Base-by-base conservation (phyloP, 768 basidiomycete species). In the Trametes cubensis region DNA sequence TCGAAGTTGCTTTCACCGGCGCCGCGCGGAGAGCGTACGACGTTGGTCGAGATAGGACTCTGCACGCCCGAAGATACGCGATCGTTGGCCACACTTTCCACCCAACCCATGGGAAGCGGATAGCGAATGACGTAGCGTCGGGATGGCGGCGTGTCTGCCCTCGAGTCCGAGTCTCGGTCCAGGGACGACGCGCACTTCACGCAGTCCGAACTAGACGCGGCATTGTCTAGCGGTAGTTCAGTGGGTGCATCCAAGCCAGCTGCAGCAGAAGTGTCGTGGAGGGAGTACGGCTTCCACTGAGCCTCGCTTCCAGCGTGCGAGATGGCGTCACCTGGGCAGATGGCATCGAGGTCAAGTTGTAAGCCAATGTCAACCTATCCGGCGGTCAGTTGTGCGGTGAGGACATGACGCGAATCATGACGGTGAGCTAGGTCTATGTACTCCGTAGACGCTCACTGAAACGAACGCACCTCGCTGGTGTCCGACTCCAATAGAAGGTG, bases 21-120 rank as follows among this genome's bases (percentile, higher is more conserved):
- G 42, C 52, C 55, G 40, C 46, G 44, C 6, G 40, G 52, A 30
- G 55, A 58, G 56, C 45, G 57, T 21, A 59, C 58, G 11, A 53
- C 18, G 23, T 60, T 63, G 52, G 18, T 53, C 11, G 62, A 21
- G 11, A 46, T 39, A n/a, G 55, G 41, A 17, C 46, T 55, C 40
- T 45, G 58, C 40, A 21, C n/a, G 26, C 53, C 57, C 8, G 55
- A 45, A 42, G 25, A 45, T 11, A 17, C 20, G 21, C 38, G 34
- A 25, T 63, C 62, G 41, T 10, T 23, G 18, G 21, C 38, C 21
- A 7, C 25, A n/a, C 20, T 40, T 13, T 42, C 56, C 21, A 26
- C 38, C 28, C 28, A 28, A 25, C 26, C 34, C 11, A n/a, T 18
- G 17, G 50, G 26, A 21, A 42, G 25, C 49, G 61, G 46, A 38